A percentile compares a stretch with the other conserved stretches of the same genome.
Evolutionary conservation across 2,329 filamentous ascomycete species (phyloP).

Genomic region (Triangularia verruculosa): DNA sequence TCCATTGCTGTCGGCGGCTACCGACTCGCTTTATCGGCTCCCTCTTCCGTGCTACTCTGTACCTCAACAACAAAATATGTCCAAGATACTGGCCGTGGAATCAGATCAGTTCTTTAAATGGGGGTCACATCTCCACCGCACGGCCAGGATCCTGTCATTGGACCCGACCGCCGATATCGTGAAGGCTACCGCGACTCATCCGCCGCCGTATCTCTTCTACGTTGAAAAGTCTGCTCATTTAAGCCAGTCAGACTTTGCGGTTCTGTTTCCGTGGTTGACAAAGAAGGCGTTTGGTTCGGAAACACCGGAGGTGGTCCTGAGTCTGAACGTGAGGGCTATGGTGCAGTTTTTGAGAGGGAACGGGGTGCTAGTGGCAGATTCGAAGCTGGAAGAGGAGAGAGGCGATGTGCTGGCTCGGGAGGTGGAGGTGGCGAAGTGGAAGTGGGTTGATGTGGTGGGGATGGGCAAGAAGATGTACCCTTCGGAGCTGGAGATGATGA

Average conservation of each 20-base stretch:
- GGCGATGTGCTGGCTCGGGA: conserved; percentile 46
- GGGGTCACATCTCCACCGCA: conserved; percentile 67
- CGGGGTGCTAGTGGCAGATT: conserved; percentile 46
- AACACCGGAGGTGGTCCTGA: conserved; percentile 56
- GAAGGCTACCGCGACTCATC: conserved; percentile 32
- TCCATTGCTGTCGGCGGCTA: conserved; percentile 62
- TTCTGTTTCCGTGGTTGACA: conserved; percentile 73
- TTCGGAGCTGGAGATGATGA: conserved; percentile 18
- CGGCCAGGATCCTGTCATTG: conserved; percentile 62
- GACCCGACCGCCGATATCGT: neutral
- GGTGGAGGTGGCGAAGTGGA: conserved; percentile 45
- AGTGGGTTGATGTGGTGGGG: conserved; percentile 52
- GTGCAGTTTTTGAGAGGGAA: conserved; percentile 55
- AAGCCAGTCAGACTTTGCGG: conserved; percentile 78
- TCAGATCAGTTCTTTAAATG: conserved; percentile 78
- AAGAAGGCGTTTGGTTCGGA: conserved; percentile 56
- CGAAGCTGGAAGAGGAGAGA: conserved; percentile 48
- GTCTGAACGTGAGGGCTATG: conserved; percentile 57
- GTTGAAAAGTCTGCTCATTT: conserved; percentile 72
- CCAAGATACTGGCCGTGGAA: conserved; percentile 65
- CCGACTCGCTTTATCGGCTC: conserved; percentile 64
- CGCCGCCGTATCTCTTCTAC: conserved; percentile 70
- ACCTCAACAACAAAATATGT: neutral
- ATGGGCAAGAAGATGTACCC: conserved; percentile 38
- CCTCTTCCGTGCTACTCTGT: conserved; percentile 67